Evolutionary conservation across 116 monocot genomes (phyloP), one percentile per base, ranked within the genome.

Genomic region (Trichopus zeylanicus): DNA sequence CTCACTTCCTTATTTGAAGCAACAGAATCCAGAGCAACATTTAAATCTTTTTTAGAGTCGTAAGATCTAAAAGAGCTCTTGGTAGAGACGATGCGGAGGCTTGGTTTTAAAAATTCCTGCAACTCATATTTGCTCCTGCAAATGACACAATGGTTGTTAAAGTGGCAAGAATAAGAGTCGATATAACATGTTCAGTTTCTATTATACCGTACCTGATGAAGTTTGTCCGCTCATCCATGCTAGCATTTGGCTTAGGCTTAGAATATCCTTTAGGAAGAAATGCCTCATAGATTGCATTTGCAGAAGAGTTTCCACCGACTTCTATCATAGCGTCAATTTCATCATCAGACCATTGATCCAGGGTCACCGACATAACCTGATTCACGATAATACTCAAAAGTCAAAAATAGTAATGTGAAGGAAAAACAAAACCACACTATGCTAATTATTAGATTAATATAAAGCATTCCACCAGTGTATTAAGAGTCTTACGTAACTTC

Each of bases 61-160:
- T 69, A 80, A 26, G 66, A 58, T 46, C 55, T 73, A 51, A 80
- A 73, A 62, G 81, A 94, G 65, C 67, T 71, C 56, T 73, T 78
- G 30, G 81, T 74, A 31, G 87, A 91, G 60, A 85, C 69, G 56
- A 98, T 82, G 6, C 87, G 84, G 55, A 98, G 66, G 59, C 98
- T 98, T 61, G 98, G 91, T 66, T 85, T 88, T 33, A 98, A 52
- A 76, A 98, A 98, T 63, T 91, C 88, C 73, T 98, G 98, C 31
- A 76, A 53, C 57, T 91, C 88, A 51, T 98, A 98, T 65, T 98
- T 91, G 21, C 91, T 77, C 71, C 97, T 97, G 21, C 12, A 26
- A 29, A 24, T 34, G 53, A 29, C 0, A 15, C 7, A 42, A 42
- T 42, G 42, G 0, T 9, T 15, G n/a, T 42, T 16, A 42, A n/a